Evolutionary conservation across 306 rosid species (phyloP), one percentile per base, ranked within the genome.

Genomic region (Gynostemma pentaphyllum): DNA sequence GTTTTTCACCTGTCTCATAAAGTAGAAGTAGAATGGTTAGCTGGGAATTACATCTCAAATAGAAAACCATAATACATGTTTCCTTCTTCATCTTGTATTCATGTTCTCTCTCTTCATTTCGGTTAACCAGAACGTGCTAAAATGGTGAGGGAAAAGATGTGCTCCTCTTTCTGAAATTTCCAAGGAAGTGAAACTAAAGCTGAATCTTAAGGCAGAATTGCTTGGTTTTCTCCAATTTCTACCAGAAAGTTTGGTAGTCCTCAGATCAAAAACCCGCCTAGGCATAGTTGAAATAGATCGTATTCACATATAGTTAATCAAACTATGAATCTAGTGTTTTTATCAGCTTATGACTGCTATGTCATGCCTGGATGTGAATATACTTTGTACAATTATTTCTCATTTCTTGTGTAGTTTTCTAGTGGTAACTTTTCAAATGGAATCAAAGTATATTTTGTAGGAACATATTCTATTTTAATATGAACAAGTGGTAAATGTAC

Each of bases 81-180:
- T 16, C 62, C 19, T 55, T 23, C 62, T 29, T 16, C 63, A 2
- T 32, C 63, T 16, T 10, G 5, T 34, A 39, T 56, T 56, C 44
- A 55, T 55, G 24, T 15, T 11, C 12, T 5, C 1, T 7, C 14
- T 21, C 45, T 14, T 8, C 29, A 7, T 32, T n/a, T 19, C 1
- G 5, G 26, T 30, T 55, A n/a, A 4, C 62, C 16, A 9, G 62
- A 32, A 55, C 62, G n/a, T n/a, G n/a, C n/a, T n/a, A 29, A 30
- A 55, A 30, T 4, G 7, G 18, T 9, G 7, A 15, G 15, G 13
- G 21, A 27, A 55, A 55, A 32, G 26, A 56, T 16, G 27, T 34
- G 45, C 21, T 9, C 41, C 15, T 55, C 63, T 56, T 12, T 56
- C 45, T 55, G 62, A 39, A 32, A n/a, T 30, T 55, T 55, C 64